Evolutionary conservation across 2,329 filamentous ascomycete genomes (phyloP).

Genomic region (Dothidotthia symphoricarpi): DNA sequence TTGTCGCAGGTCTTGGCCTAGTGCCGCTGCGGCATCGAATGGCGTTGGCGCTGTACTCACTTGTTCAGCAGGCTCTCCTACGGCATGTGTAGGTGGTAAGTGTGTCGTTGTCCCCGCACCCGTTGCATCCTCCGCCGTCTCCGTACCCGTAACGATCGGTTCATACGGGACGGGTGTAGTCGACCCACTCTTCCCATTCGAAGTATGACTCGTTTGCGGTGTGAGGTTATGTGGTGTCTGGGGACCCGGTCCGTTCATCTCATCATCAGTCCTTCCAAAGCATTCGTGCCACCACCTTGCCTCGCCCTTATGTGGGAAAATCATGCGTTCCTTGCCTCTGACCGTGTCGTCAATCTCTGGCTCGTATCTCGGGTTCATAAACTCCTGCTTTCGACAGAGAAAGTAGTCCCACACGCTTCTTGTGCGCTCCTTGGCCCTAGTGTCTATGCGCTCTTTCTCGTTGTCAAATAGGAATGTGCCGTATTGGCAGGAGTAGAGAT

Average conservation of each 20-base stretch:
- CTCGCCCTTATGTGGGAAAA: conserved; percentile 74
- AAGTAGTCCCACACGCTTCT: conserved; percentile 97
- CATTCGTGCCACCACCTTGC: conserved; percentile 92
- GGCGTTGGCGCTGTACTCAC: conserved; percentile 17
- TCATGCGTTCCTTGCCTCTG: conserved; percentile 75
- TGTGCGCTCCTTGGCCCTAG: conserved; percentile 67
- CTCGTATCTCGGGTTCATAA: conserved; percentile 79
- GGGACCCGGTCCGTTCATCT: conserved; percentile 72
- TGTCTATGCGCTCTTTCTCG: conserved; percentile 79
- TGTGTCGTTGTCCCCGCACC: conserved; percentile 31
- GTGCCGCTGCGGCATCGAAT: conserved; percentile 27
- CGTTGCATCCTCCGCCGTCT: conserved; percentile 34
- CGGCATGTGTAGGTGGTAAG: conserved; percentile 24
- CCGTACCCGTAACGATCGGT: conserved; percentile 36
- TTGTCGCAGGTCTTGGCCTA: conserved; percentile 31
- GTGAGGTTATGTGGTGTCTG: conserved; percentile 26
- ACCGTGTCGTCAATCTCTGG: conserved; percentile 71
- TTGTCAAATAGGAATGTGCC: conserved; percentile 95
- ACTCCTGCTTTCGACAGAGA: conserved; percentile 74
- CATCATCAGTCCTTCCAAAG: conserved; percentile 81
- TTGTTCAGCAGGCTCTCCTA: conserved; percentile 11
- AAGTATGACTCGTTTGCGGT: conserved; percentile 28
- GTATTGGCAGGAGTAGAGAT: conserved; percentile 93
- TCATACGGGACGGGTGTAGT: conserved; percentile 31
- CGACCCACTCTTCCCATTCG: conserved; percentile 26